phyloP scores from a whole-genome alignment of 2,329 filamentous ascomycete species.

The Torrubiella hemipterigena region DNA sequence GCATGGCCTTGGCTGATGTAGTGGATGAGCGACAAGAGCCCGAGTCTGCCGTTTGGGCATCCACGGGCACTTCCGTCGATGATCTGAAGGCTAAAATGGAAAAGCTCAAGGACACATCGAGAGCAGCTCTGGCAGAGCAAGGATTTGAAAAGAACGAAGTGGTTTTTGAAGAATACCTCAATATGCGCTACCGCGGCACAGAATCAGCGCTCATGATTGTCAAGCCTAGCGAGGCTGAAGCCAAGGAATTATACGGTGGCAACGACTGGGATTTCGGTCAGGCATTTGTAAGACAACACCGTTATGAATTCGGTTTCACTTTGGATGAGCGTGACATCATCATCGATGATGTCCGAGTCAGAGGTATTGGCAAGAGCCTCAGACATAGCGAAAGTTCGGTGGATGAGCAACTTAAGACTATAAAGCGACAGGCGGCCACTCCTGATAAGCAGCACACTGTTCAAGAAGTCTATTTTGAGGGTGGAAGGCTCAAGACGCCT shows the following conservation, averaged over 20 bases:
- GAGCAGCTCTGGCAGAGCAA: conserved; percentile 55
- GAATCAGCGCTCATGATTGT: conserved; percentile 87
- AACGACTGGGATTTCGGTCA: conserved; percentile 73
- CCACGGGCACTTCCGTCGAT: conserved; percentile 42
- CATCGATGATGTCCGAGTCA: conserved; percentile 76
- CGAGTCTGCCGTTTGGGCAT: conserved; percentile 50
- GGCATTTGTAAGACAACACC: conserved; percentile 77
- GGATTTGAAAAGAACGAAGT: conserved; percentile 68
- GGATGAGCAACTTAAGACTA: conserved; percentile 65
- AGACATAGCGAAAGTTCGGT: conserved; percentile 69
- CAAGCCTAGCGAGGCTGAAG: conserved; percentile 54
- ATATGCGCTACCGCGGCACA: conserved; percentile 84
- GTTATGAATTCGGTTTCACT: conserved; percentile 88
- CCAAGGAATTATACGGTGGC: conserved; percentile 43
- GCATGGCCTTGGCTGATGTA: conserved; percentile 86
- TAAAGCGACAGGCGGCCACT: conserved; percentile 46
- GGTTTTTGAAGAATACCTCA: conserved; percentile 82
- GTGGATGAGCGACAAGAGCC: conserved; percentile 85
- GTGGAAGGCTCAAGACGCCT: conserved; percentile 63
- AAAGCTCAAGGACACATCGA: conserved; percentile 67
- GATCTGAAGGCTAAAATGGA: conserved; percentile 64
- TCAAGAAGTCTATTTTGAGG: conserved; percentile 72
- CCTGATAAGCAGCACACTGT: conserved; percentile 51
- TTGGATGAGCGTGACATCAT: conserved; percentile 76
- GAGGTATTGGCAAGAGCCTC: conserved; percentile 84